phyloP scores from a whole-genome alignment of 768 basidiomycete species.

The Xerocomellus chrysenteron region DNA sequence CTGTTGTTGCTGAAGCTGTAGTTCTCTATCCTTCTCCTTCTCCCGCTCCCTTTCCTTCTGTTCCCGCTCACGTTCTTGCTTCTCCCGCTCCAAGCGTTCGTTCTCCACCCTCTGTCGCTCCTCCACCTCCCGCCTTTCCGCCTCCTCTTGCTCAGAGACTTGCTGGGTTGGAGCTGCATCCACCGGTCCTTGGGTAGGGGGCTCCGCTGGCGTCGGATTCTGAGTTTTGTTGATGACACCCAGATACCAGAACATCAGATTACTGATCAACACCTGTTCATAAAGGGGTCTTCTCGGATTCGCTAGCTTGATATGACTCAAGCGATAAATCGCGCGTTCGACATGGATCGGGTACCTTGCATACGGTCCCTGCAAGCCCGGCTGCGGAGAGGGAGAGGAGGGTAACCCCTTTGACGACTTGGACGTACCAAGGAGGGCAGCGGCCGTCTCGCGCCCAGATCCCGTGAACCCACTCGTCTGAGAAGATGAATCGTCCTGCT shows the following conservation, averaged over 20 bases:
- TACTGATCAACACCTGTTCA: slow-evolving; percentile 92
- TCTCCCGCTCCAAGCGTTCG: slow-evolving; percentile 49
- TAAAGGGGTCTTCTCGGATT: slow-evolving; percentile 95
- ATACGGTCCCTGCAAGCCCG: slow-evolving; percentile 41
- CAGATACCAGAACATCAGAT: slow-evolving; percentile 99
- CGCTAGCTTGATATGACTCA: slow-evolving; percentile 98
- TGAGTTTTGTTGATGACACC: slow-evolving; percentile 95
- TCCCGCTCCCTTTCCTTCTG: slow-evolving; percentile 33
- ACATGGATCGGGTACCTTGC: slow-evolving; percentile 97
- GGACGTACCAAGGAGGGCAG: slow-evolving; percentile 80
- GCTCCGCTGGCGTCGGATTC: slow-evolving; percentile 39
- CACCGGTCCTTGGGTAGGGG: slow-evolving; percentile 32
- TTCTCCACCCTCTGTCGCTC: slow-evolving; percentile 43
- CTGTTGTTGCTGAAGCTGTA: slow-evolving; percentile 35
- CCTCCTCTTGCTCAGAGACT: slow-evolving; percentile 35
- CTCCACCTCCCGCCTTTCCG: slow-evolving; percentile 41
- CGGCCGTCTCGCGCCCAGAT: slow-evolving; percentile 83
- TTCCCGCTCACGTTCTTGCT: slow-evolving; percentile 55
- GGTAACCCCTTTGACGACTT: slow-evolving; percentile 71
- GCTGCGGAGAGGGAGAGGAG: slow-evolving; percentile 59
- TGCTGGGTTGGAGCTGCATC: slow-evolving; percentile 25
- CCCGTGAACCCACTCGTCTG: slow-evolving; percentile 34
- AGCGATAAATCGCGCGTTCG: slow-evolving; percentile 93
- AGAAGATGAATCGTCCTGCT: slow-evolving; percentile 68
- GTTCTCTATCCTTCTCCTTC: slow-evolving; percentile 28